Evolutionary conservation across 2,329 filamentous ascomycete species (phyloP), one percentile per base, ranked within the genome.

Genomic region (Pseudophaeomoniella oleicola): DNA sequence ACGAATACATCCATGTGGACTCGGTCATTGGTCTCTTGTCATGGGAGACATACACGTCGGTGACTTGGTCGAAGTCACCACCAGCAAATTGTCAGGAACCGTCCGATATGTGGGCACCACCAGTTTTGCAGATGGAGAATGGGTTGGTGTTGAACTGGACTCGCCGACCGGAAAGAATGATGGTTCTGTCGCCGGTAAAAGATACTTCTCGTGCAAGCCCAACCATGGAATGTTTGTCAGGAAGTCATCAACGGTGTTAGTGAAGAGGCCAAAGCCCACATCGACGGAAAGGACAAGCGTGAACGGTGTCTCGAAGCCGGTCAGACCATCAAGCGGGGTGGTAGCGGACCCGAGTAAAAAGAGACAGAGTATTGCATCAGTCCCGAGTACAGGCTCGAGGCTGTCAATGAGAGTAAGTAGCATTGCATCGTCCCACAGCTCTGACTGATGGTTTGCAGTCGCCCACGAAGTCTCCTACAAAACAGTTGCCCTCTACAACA

Each of bases 81-180:
- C 94, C 59, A 81, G 81, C 51, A 78, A 81, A 48, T 9, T n/a
- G n/a, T 72, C 72, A 48, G 90, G 74, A 47, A 72, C 72, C 41
- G 72, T 98, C 45, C 83, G 83, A 49, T 98, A 83, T 59, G 66
- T 84, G 42, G 90, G 90, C 50, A 64, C 71, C 38, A 85, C 88
- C 27, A 65, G 72, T 48, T 94, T 96, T 59, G 77, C 85, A 39
- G 64, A 70, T 4, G 88, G 87, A 43, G 76, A 82, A 42, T 96
- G 87, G 85, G 68, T 94, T 40, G 88, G 88, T 44, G 73, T 96
- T 41, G 87, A 94, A 63, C 72, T 96, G 39, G 76, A 85, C 36
- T 80, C 84, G 33, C 67, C 78, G 37, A 74, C 71, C 14, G 88
- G 90, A 19, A 96, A 96, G 65, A 96, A 96, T 50, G 85, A 96